Evolutionary conservation across 345 rosid species (phyloP), one percentile per base, ranked within the genome.

Genomic region (Corymbia maculata): DNA sequence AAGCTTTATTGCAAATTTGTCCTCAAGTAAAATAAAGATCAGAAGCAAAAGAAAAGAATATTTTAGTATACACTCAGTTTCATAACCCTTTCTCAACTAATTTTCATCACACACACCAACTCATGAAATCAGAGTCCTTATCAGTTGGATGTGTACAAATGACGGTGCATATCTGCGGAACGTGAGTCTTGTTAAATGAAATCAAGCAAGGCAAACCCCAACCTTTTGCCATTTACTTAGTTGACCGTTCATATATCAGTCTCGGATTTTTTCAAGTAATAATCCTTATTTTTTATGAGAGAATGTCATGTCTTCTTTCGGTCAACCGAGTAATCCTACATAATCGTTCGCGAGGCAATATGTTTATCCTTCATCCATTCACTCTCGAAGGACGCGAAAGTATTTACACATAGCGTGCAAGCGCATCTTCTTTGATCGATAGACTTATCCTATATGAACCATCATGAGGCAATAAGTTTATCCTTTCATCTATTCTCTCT

Each of bases 51-150:
- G 21, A 30, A 30, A 30, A 30, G 21, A 66, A 30, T 66, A 2
- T 66, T 4, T 30, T 2, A 12, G 15, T 11, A 0, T 0, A 5
- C 16, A 0, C 14, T 12, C 0, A 6, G 15, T 61, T 61, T 6
- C 68, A 28, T 0, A 1, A 26, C 30, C 30, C 1, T 28, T 61
- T 61, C 68, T 12, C 8, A 51, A 26, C 8, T 61, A 26, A 11
- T 28, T 61, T 61, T 12, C 28, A 22, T 22, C 0, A 30, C 0
- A 6, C 4, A 61, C 66, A 6, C 2, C 0, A 26, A 28, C 8
- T 61, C 15, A 61, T 61, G 68, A 26, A 61, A 12, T 28, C 1
- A 0, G 4, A 26, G 1, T 6, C 68, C 7, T 24, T 6, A 28
- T 6, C 1, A 15, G 15, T 61, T 61, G 4, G 7, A 61, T 6